Evolutionary conservation across 345 rosid species (phyloP), one percentile per base, ranked within the genome.

Genomic region (Hibiscus mutabilis): DNA sequence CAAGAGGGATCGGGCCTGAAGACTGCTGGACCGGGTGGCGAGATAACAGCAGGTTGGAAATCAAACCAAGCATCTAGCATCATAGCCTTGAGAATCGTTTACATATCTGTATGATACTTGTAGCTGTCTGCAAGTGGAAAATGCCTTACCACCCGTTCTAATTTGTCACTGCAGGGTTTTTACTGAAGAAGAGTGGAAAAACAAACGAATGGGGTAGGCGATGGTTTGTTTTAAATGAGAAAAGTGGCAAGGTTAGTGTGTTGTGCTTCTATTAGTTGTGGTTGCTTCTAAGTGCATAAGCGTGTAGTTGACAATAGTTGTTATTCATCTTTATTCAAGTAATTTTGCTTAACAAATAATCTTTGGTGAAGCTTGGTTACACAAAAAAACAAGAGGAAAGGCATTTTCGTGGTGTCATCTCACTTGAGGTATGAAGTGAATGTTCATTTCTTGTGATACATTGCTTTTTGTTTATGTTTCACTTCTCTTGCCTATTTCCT

Each of bases 171-270:
- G 76, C 89, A 96, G 99, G 98, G 62, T 92, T 86, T 77, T 82
- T 96, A 67, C 78, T 91, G 85, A 96, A 92, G 85, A 96, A 87
- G 80, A 96, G 99, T 83, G 96, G 79, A 66, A 96, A 92, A 85
- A 84, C 91, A 64, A 89, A 84, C 78, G 97, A 91, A 35, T 96
- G 99, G 99, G 88, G 94, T 73, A 81, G 81, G 80, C 84, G 94
- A 60, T 96, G 98, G 98, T 96, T 96, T 86, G 99, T 96, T 57
- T 80, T 96, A 74, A 96, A 91, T 84, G 97, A 90, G 79, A 96
- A 91, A 84, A 92, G 80, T 76, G 98, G 99, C 82, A 96, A 96
- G 97, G 99, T 89, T 72, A 78, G 90, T 68, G 14, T 64, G 18
- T 25, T 62, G 27, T 40, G 14, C 29, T 65, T 53, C 19, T 21